A percentile compares a stretch with the other conserved stretches of the same genome.
These are phyloP conservation scores for Sporisorium scitamineum DNA, from an alignment of 1,284 basidiomycete genomes.

Conservation along the genomic window DNA sequence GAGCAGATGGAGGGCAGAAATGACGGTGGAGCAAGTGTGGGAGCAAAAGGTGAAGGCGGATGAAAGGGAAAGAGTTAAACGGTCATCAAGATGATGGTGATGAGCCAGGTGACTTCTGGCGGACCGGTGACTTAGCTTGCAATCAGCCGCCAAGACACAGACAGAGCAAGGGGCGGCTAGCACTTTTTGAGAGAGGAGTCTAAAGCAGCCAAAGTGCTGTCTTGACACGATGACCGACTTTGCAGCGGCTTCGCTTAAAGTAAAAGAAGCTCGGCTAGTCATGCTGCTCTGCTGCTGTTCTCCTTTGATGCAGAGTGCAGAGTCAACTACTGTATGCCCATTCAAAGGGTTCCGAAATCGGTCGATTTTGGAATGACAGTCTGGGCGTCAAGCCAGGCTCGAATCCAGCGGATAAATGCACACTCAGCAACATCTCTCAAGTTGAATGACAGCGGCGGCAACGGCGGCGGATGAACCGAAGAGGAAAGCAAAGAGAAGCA, in stretches of 20 bases:
- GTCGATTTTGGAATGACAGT: constrained; percentile 2
- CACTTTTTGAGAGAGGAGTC: too few relatives aligned
- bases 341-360: background rate
- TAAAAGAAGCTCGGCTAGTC: too few relatives aligned
- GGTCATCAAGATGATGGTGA: background rate
- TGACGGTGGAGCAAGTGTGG: background rate
- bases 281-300: too few relatives aligned
- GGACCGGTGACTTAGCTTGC: background rate
- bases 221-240: too few relatives aligned
- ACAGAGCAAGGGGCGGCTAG: too few relatives aligned
- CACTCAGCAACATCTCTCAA: background rate
- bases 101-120: background rate
- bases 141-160: too few relatives aligned
- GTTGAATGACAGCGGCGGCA: background rate
- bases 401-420: background rate
- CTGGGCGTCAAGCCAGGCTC: background rate
- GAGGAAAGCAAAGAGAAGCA: background rate
- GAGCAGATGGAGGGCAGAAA: background rate
- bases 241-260: too few relatives aligned
- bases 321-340: too few relatives aligned
- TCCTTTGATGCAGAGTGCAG: too few relatives aligned
- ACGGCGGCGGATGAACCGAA: constrained; percentile 10
- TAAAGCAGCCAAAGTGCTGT: too few relatives aligned
- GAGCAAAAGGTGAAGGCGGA: too few relatives aligned
- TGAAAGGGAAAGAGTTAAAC: constrained; percentile 3